Evolutionary conservation across 1,284 basidiomycete species (phyloP), one percentile per base, ranked within the genome.

Genomic region (Fomitopsis betulina): DNA sequence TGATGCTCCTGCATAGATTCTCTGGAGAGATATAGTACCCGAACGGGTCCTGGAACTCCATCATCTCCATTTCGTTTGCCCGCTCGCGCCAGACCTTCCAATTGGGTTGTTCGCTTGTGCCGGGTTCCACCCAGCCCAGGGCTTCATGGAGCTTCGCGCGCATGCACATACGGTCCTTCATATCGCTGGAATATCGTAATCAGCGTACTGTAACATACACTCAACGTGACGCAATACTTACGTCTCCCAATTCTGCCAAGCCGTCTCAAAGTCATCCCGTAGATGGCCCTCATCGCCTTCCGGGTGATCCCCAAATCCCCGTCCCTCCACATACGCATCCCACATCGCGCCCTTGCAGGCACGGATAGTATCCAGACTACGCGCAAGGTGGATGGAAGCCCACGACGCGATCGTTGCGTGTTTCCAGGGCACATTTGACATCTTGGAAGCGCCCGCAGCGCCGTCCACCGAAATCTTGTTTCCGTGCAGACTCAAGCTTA

Each of bases 301-400:
- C 47, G 21, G 40, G 50, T 32, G 58, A 23, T 58, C 56, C 9
- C 50, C 51, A 21, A 53, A 42, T 17, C 73, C 73, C 62, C 78
- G 81, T 0, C 88, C 67, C 52, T 72, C 73, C 54, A 79, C 70
- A 65, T 87, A 90, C 66, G 86, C 84, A 15, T 71, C 69, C 80
- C 81, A 87, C 38, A 91, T 82, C n/a, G 83, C 80, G 53, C 87
- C 85, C 64, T 87, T 87, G 73, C 86, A 89, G 10, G 78, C 79
- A 17, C 70, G 67, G 27, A 89, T 76, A 17, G 78, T 80, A 33
- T 75, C 75, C 17, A 89, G 78, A 27, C 74, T 78, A 60, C 79
- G 79, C 15, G 80, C 82, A 21, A 91, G 75, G 66, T 89, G 87
- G 79, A 90, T 84, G 13, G 77, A 73, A 8, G 78, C 76, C 73